A percentile compares a stretch with the other conserved stretches of the same genome.
These are phyloP conservation scores for Fagopyrum esculentum DNA, from an alignment of 148 eudicot species.

Conservation along the genomic window DNA sequence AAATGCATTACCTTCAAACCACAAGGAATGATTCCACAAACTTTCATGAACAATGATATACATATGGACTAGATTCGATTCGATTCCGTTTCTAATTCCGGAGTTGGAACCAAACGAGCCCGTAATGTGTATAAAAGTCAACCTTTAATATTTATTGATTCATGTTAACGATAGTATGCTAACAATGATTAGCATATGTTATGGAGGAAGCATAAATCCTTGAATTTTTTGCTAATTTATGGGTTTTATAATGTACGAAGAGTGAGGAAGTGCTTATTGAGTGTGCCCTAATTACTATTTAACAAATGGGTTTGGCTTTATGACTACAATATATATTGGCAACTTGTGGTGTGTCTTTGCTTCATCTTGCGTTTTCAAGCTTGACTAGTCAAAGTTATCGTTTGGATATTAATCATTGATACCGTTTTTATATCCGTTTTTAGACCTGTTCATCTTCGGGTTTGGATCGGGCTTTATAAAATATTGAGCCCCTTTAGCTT, in stretches of 20 bases:
- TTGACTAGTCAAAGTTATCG: background rate
- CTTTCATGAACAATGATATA: too few relatives aligned
- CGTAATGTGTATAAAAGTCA: background rate
- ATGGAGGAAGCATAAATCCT: background rate
- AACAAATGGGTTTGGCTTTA: background rate
- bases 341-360: background rate
- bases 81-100: too few relatives aligned
- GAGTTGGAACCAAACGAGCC: too few relatives aligned
- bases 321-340: constrained; percentile 1
- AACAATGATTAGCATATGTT: constrained; percentile 2
- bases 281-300: background rate
- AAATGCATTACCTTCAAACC: too few relatives aligned
- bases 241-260: background rate
- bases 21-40: too few relatives aligned
- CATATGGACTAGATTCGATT: too few relatives aligned
- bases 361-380: background rate
- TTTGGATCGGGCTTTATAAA: too few relatives aligned
- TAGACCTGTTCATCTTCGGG: too few relatives aligned
- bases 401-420: background rate
- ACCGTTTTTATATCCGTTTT: too few relatives aligned
- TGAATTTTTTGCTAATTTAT: background rate
- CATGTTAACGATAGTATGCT: background rate
- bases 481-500: too few relatives aligned
- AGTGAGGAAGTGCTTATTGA: background rate
- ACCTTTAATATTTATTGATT: background rate